These are phyloP conservation scores for Leccinum insolens DNA, from an alignment of 1,284 basidiomycete species.

Conservation along the genomic window DNA sequence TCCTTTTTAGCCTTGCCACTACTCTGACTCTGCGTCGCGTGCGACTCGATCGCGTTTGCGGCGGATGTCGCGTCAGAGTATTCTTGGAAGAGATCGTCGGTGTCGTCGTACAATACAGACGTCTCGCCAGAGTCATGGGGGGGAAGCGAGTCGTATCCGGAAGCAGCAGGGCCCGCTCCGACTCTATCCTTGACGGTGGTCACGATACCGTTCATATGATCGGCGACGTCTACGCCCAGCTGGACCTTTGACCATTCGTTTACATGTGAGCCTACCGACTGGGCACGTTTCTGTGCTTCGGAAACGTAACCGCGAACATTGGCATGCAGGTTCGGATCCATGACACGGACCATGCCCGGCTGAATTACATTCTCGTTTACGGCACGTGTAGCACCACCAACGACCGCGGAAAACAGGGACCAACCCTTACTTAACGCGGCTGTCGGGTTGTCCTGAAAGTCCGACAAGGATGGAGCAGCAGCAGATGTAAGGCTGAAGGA, in stretches of 20 bases:
- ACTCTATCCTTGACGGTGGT: slow-evolving; percentile 56
- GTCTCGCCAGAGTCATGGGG: slow-evolving; percentile 55
- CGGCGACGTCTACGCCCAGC: slow-evolving; percentile 80
- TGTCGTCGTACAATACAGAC: slow-evolving; percentile 58
- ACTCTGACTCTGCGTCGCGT: slow-evolving; percentile 24
- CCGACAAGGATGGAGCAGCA: slow-evolving; percentile 67
- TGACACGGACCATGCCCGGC: slow-evolving; percentile 76
- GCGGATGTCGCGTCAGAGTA: slow-evolving; percentile 39
- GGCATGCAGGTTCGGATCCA: slow-evolving; percentile 76
- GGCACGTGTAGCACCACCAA: slow-evolving; percentile 71
- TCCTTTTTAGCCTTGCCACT: slow-evolving; percentile 42
- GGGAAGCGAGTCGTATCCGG: slow-evolving; percentile 60
- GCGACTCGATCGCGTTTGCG: slow-evolving; percentile 20
- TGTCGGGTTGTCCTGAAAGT: slow-evolving; percentile 80
- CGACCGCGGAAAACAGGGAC: slow-evolving; percentile 78
- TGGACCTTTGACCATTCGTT: slow-evolving; percentile 75
- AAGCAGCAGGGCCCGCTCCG: slow-evolving; percentile 43
- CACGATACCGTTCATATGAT: slow-evolving; percentile 63
- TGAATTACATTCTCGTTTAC: slow-evolving; percentile 82
- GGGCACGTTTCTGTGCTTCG: slow-evolving; percentile 67
- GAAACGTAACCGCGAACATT: slow-evolving; percentile 70
- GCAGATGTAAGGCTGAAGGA: slow-evolving; percentile 67
- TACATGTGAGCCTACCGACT: slow-evolving; percentile 56
- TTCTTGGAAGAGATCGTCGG: slow-evolving; percentile 59
- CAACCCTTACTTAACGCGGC: slow-evolving; percentile 83